Evolutionary conservation across 352 stramenopile species (phyloP).

Genomic region (Globisporangium radiosum): DNA sequence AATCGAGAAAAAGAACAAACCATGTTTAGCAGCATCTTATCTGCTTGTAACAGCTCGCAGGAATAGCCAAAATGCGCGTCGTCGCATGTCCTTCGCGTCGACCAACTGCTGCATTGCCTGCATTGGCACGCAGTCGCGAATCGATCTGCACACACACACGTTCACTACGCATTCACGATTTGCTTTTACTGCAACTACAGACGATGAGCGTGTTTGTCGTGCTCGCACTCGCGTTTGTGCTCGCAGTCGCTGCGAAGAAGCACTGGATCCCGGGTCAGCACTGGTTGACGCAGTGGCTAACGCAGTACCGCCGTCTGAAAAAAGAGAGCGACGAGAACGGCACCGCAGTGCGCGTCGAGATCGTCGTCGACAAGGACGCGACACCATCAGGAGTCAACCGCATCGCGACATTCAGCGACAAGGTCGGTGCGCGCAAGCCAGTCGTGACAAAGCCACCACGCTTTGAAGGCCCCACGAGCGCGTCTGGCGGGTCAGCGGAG

Average conservation of each 20-base stretch:
- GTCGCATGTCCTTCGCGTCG: no score
- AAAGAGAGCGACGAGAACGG: slow-evolving; percentile 16
- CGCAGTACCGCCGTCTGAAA: slow-evolving; percentile 16
- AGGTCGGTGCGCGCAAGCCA: slow-evolving; percentile 7
- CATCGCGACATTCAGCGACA: background rate
- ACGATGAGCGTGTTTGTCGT: slow-evolving; percentile 17
- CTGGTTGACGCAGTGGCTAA: slow-evolving; percentile 6
- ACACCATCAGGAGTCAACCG: background rate
- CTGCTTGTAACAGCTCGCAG: no score
- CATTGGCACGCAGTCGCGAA: background rate
- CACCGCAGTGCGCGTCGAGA: slow-evolving; percentile 20
- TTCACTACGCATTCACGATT: no score
- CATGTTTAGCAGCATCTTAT: no score
- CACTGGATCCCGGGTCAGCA: slow-evolving; percentile 20
- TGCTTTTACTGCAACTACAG: no score
- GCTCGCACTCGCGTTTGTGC: slow-evolving; percentile 19
- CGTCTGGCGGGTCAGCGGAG: slow-evolving; percentile 20
- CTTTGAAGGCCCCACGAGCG: slow-evolving; percentile 4
- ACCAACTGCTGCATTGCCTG: no score
- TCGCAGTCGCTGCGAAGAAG: slow-evolving; percentile 14
- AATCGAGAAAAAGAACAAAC: no score
- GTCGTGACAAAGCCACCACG: slow-evolving; percentile 10
- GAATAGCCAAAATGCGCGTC: no score
- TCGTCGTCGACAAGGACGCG: slow-evolving; percentile 31
- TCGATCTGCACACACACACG: background rate